A percentile compares a stretch with the other conserved stretches of the same genome.
Conservation (phyloP, 768 basidiomycete genomes). For the Podaxis mareebaensis region DNA sequence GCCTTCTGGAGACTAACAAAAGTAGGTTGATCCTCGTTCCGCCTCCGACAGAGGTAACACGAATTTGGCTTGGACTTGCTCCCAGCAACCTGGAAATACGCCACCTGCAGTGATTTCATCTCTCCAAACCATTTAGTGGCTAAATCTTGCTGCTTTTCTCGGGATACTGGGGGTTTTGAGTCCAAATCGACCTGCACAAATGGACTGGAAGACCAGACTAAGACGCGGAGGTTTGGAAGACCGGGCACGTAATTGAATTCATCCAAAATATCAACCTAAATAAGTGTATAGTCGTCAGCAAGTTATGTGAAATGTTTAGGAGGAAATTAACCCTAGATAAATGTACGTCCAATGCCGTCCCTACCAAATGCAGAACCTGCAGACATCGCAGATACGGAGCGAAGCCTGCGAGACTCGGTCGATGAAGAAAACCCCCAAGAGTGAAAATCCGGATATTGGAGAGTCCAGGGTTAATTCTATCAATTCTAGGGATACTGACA, state of each 20-base stretch:
- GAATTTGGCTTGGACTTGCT: background rate
- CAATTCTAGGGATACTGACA: background rate
- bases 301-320: background rate
- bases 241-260: background rate
- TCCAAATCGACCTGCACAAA: background rate
- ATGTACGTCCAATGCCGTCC: background rate
- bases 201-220: background rate
- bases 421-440: background rate
- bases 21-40: background rate
- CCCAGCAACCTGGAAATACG: background rate
- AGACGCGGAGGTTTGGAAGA: background rate
- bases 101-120: background rate
- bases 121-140: background rate
- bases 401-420: background rate
- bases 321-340: background rate
- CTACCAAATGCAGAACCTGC: background rate
- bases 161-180: background rate
- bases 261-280: background rate
- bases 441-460: background rate
- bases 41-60: background rate
- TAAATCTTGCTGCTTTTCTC: background rate
- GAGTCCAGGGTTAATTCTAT: background rate
- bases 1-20: background rate
- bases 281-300: background rate
- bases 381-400: background rate